Conservation (phyloP, 495 filamentous ascomycete species). For the Polyplosphaeria fusca region DNA sequence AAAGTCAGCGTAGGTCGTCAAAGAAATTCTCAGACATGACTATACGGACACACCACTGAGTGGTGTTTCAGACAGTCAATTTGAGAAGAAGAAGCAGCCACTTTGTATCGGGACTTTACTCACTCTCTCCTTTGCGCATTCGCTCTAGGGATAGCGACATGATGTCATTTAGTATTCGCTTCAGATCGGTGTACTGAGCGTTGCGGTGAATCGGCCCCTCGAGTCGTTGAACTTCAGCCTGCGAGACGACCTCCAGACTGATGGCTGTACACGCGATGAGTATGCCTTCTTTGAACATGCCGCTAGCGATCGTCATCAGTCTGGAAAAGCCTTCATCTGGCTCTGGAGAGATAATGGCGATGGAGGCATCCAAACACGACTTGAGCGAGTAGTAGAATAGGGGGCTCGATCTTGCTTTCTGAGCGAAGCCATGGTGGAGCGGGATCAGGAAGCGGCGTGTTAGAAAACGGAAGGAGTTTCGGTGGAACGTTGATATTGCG, state of each 20-base stretch:
- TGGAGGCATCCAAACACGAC: conserved; percentile 49
- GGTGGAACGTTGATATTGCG: background rate
- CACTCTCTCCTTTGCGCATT: background rate
- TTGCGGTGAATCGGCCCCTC: background rate
- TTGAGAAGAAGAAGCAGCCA: too few species aligned
- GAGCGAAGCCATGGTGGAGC: conserved; percentile 53
- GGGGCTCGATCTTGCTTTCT: conserved; percentile 48
- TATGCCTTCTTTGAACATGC: background rate
- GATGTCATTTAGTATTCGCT: background rate
- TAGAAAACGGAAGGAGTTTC: conserved; percentile 25
- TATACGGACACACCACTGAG: too few species aligned
- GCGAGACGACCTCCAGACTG: background rate
- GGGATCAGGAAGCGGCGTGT: conserved; percentile 53
- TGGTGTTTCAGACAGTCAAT: too few species aligned
- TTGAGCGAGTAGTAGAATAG: conserved; percentile 58
- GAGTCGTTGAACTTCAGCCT: background rate
- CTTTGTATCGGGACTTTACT: too few species aligned
- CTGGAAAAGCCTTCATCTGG: background rate
- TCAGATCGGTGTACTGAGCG: background rate
- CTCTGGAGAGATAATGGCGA: conserved; percentile 50
- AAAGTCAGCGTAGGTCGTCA: too few species aligned
- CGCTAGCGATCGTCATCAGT: background rate
- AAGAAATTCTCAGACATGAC: too few species aligned
- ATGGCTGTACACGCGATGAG: background rate
- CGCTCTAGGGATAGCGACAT: background rate